These are phyloP conservation scores for Amphibolis antarctica DNA, from an alignment of 106 monocot genomes.

Conservation along the genomic window DNA sequence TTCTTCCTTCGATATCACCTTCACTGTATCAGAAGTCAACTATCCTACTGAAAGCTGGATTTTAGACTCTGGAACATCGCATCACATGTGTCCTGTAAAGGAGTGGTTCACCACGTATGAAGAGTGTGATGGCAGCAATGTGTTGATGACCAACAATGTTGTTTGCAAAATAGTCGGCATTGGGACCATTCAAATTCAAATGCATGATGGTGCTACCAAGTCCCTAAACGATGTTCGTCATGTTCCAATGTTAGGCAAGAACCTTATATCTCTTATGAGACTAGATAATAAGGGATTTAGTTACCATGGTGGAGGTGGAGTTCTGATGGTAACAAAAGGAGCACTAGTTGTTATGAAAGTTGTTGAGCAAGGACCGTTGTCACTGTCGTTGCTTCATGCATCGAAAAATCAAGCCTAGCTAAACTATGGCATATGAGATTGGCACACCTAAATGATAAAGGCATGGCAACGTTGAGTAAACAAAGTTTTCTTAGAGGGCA, in stretches of 20 bases:
- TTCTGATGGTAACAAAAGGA: constrained; percentile 5
- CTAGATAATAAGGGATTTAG: too few relatives aligned
- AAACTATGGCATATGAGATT: background rate
- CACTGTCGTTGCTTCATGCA: background rate
- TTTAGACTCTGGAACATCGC: too few relatives aligned
- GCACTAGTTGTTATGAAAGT: constrained; percentile 1
- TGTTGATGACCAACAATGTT: background rate
- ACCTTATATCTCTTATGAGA: constrained; percentile 8
- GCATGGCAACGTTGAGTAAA: constrained; percentile 1
- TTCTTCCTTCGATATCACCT: too few relatives aligned
- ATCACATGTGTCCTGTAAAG: constrained; percentile 7
- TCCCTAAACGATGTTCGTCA: background rate
- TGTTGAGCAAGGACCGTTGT: background rate
- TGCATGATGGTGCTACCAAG: constrained; percentile 7
- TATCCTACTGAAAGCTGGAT: too few relatives aligned
- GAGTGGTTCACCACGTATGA: too few relatives aligned
- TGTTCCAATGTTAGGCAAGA: background rate
- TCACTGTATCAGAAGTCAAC: too few relatives aligned
- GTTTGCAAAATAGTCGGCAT: background rate
- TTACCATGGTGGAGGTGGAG: too few relatives aligned
- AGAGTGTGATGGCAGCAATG: too few relatives aligned
- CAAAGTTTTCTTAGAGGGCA: constrained; percentile 2
- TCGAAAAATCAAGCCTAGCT: background rate
- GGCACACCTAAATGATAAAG: constrained; percentile 4
- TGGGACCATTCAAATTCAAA: constrained; percentile 4